These are phyloP conservation scores for Truncatella angustata DNA, from an alignment of 2,329 filamentous ascomycete species.

Conservation along the genomic window DNA sequence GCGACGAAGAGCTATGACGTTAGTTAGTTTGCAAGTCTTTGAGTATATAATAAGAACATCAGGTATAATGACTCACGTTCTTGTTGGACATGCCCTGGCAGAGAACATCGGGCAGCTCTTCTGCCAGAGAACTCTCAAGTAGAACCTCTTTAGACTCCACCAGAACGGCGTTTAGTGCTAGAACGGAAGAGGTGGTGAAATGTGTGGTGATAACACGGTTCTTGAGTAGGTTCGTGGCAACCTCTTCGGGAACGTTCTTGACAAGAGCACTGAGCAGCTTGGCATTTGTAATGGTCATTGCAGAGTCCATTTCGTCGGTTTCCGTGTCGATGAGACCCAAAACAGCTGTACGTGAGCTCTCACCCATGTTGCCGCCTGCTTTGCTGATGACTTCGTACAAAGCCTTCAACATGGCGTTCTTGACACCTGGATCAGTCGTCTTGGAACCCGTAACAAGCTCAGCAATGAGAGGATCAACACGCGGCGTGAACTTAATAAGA, in stretches of 20 bases:
- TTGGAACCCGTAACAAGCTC: slow-evolving; percentile 96
- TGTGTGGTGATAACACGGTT: slow-evolving; percentile 77
- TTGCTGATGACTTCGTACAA: slow-evolving; percentile 96
- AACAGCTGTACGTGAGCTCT: slow-evolving; percentile 81
- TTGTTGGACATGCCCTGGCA: slow-evolving; percentile 76
- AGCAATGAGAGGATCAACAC: slow-evolving; percentile 88
- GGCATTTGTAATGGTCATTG: slow-evolving; percentile 86
- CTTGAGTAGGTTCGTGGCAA: slow-evolving; percentile 58
- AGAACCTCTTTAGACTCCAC: slow-evolving; percentile 74
- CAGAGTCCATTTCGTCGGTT: slow-evolving; percentile 68
- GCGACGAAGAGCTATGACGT: slow-evolving; percentile 68
- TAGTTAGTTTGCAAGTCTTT: slow-evolving; percentile 18
- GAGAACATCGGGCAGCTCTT: slow-evolving; percentile 75
- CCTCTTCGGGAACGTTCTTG: slow-evolving; percentile 76
- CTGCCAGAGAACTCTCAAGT: slow-evolving; percentile 61
- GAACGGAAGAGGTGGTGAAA: slow-evolving; percentile 73
- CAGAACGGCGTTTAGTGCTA: slow-evolving; percentile 86
- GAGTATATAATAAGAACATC: not conserved
- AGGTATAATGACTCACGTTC: slow-evolving; percentile 55
- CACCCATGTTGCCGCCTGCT: slow-evolving; percentile 91
- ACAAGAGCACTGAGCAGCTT: slow-evolving; percentile 86
- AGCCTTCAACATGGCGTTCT: slow-evolving; percentile 94
- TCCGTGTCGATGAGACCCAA: slow-evolving; percentile 86
- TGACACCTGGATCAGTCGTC: slow-evolving; percentile 82
- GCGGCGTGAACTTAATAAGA: slow-evolving; percentile 89